Base-by-base conservation (phyloP, 176 grass and related monocot genomes). In the Cenchrus americanus region DNA sequence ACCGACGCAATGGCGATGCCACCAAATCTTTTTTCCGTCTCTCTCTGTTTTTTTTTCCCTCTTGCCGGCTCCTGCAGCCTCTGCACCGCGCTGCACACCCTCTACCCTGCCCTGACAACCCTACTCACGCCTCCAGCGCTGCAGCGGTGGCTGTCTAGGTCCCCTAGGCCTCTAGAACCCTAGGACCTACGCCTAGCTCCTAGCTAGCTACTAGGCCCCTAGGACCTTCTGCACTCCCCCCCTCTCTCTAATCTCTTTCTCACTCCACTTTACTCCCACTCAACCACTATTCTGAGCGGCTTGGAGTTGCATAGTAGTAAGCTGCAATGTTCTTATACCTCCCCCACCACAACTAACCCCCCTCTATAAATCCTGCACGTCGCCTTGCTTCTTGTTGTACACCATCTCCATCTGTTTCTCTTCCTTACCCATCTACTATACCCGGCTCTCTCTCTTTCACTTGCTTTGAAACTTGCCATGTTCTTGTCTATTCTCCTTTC, bases 341-440 rank as follows among this genome's bases (percentile, higher is more conserved):
- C 47, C 52, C 71, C 63, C 27, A 41, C 14, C 23, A 54, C 83
- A 22, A 1, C n/a, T n/a, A n/a, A n/a, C 71, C 22, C 40, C 32
- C 32, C 10, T 90, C 89, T 90, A 86, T 90, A 90, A 90, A 90
- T 90, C 67, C 44, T 46, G 49, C 40, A 12, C 34, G 73, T 49
- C 24, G 50, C 23, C 44, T 32, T 30, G 22, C 84, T 44, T 64
- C 30, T 42, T 7, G 4, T 30, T 50, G 23, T 78, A 77, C 15
- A 32, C 23, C 32, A 34, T 34, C 32, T 34, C 23, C 8, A 1
- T 14, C 30, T n/a, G n/a, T n/a, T n/a, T 47, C 49, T 17, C 50
- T 23, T 47, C 23, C 30, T 21, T 27, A 5, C 14, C 15, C 48
- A 32, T 73, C 14, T 49, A 19, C 27, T 30, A 30, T 30, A 30